phyloP scores from a whole-genome alignment of 1,284 basidiomycete genomes.

The Exobasidium cylindrosporum region DNA sequence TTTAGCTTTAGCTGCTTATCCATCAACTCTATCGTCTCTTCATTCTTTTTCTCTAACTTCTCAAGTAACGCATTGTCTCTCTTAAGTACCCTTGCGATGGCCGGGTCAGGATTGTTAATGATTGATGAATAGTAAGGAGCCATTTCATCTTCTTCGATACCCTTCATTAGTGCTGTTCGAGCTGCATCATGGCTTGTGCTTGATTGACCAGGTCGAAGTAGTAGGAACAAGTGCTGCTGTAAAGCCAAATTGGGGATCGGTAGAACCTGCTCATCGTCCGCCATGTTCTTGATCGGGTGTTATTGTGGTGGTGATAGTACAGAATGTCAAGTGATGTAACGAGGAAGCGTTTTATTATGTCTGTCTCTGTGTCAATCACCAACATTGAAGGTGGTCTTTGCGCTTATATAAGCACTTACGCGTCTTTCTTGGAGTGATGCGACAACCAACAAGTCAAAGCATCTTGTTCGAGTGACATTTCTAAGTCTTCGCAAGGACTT shows the following conservation, averaged over 20 bases:
- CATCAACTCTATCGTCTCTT: constrained; percentile 70
- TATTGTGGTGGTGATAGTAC: no score
- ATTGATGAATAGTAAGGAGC: constrained; percentile 48
- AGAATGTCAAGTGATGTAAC: neutral
- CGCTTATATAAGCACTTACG: no score
- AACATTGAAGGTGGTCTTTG: no score
- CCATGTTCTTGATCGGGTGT: no score
- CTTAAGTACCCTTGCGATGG: constrained; percentile 50
- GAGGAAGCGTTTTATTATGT: constrained; percentile 6
- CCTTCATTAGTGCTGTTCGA: constrained; percentile 67
- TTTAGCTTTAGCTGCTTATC: constrained; percentile 80
- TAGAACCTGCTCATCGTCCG: constrained; percentile 37
- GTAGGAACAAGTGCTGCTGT: constrained; percentile 51
- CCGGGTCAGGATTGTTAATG: constrained; percentile 36
- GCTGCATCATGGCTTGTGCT: constrained; percentile 59
- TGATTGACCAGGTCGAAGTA: constrained; percentile 20
- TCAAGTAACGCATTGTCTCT: constrained; percentile 66
- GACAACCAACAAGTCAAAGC: no score
- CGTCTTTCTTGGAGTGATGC: no score
- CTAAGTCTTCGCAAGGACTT: no score
- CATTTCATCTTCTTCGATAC: constrained; percentile 72
- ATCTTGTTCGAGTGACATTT: no score
- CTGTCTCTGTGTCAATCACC: no score
- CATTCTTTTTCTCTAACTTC: constrained; percentile 72
- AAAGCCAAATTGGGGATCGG: constrained; percentile 51